These are phyloP conservation scores for Clavaria fumosa DNA, from an alignment of 768 basidiomycete genomes.

Conservation along the genomic window DNA sequence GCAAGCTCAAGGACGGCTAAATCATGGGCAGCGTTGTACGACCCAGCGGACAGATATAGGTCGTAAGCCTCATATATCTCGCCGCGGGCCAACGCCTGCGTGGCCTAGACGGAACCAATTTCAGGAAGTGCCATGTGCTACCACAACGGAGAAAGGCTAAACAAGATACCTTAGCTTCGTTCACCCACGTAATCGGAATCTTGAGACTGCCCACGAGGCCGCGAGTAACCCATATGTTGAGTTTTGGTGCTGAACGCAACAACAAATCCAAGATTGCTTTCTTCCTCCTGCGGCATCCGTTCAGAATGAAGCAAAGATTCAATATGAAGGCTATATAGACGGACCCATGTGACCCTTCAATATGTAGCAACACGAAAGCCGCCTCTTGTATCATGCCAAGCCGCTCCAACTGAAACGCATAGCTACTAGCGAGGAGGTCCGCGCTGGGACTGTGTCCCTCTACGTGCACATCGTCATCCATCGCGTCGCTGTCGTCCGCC, in stretches of 20 bases:
- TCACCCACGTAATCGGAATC: slow-evolving; percentile 78
- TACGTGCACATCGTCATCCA: slow-evolving; percentile 28
- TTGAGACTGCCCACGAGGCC: slow-evolving; percentile 63
- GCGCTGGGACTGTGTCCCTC: slow-evolving; percentile 77
- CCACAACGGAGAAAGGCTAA: slow-evolving; percentile 2
- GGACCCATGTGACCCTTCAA: slow-evolving; percentile 72
- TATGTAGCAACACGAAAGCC: slow-evolving; percentile 76
- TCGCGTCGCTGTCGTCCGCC: slow-evolving; percentile 26
- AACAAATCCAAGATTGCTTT: slow-evolving; percentile 74
- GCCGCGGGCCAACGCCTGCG: slow-evolving; percentile 43
- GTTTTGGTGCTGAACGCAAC: slow-evolving; percentile 42
- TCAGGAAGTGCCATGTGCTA: background rate
- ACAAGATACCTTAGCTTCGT: slow-evolving; percentile 61
- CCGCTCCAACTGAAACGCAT: slow-evolving; percentile 76
- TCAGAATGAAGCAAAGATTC: slow-evolving; percentile 2
- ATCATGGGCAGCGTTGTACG: slow-evolving; percentile 63
- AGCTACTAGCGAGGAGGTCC: slow-evolving; percentile 68
- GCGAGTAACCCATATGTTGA: slow-evolving; percentile 61
- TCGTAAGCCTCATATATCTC: slow-evolving; percentile 63
- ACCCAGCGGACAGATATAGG: slow-evolving; percentile 52
- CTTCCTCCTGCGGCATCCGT: slow-evolving; percentile 40
- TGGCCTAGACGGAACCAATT: too few species aligned
- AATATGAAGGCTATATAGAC: slow-evolving; percentile 26
- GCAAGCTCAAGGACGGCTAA: slow-evolving; percentile 78
- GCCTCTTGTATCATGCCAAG: slow-evolving; percentile 74